Percentiles rank a stretch among this genome's conserved stretches.
These are phyloP conservation scores for Rhazya stricta DNA, from an alignment of 257 asterid genomes.

Conservation along the genomic window DNA sequence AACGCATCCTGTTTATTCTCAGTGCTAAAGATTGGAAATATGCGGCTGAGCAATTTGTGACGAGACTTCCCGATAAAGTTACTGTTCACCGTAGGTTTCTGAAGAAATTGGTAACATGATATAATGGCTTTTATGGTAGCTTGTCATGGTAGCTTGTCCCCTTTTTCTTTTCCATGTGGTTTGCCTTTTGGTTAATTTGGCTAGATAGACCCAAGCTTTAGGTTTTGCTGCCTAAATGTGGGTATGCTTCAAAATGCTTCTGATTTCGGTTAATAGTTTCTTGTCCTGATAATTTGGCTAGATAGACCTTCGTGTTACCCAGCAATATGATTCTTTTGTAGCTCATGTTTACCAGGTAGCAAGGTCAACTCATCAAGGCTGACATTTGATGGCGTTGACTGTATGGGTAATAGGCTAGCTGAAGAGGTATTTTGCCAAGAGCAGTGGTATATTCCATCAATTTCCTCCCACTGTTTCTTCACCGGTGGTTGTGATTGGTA, in stretches of 20 bases:
- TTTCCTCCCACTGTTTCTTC: not conserved
- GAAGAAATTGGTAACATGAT: not conserved
- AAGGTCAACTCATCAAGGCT: conserved; percentile 66
- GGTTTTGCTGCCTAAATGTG: not conserved
- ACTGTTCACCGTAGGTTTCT: conserved; percentile 73
- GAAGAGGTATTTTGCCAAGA: conserved; percentile 69
- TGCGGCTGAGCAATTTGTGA: conserved; percentile 79
- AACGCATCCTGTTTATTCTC: conserved; percentile 22
- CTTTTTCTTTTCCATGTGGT: not conserved
- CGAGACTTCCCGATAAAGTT: conserved; percentile 74
- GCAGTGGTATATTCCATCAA: conserved; percentile 5
- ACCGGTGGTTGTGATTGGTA: not conserved
- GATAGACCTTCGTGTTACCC: conserved; percentile 8
- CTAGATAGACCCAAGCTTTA: not conserved
- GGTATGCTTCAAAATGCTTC: not conserved
- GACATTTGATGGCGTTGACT: conserved; percentile 92
- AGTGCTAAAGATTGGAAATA: conserved; percentile 95
- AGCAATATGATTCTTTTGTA: conserved; percentile 15
- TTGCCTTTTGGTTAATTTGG: not conserved
- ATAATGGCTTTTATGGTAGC: not conserved
- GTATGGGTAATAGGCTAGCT: conserved; percentile 91
- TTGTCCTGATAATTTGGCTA: conserved; percentile 4
- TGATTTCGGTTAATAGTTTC: not conserved
- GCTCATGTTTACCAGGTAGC: conserved; percentile 55
- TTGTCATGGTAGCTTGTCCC: too few relatives aligned